Conservation (phyloP, 148 eudicot genomes). For the Camellia lanceoleosa region DNA sequence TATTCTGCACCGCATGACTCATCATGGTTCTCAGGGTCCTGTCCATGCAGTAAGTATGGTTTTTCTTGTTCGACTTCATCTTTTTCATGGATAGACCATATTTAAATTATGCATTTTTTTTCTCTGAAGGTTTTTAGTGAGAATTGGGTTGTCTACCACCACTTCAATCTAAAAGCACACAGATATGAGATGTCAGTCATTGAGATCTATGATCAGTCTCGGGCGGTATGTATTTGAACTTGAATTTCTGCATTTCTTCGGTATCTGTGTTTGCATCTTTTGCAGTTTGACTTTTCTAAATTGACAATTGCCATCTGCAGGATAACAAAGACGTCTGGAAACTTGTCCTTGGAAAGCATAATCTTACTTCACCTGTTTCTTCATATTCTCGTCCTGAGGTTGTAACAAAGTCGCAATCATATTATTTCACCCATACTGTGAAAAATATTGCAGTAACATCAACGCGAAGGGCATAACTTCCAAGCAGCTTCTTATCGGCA, state of each 20-base stretch:
- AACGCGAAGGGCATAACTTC: constrained; percentile 97
- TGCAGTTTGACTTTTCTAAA: constrained; percentile 15
- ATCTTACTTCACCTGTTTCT: constrained; percentile 86
- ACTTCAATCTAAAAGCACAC: constrained; percentile 93
- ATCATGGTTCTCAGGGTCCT: constrained; percentile 96
- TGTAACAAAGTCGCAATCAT: constrained; percentile 78
- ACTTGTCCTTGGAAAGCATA: constrained; percentile 91
- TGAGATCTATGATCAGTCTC: constrained; percentile 95
- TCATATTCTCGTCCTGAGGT: constrained; percentile 97
- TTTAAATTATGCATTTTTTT: constrained; percentile 6
- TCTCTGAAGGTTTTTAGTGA: constrained; percentile 87
- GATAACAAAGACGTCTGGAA: constrained; percentile 88
- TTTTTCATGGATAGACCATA: neutral
- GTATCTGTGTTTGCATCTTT: neutral
- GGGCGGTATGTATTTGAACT: constrained; percentile 65
- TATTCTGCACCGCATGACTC: constrained; percentile 84
- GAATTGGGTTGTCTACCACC: constrained; percentile 99
- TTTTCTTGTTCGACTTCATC: constrained; percentile 4
- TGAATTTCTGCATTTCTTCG: constrained; percentile 11
- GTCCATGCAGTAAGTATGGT: constrained; percentile 79
- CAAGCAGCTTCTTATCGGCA: constrained; percentile 93
- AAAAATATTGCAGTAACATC: constrained; percentile 76
- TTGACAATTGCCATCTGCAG: constrained; percentile 38
- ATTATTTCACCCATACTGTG: constrained; percentile 89
- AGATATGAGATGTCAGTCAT: constrained; percentile 98